phyloP scores from a whole-genome alignment of 1,284 basidiomycete genomes.

The Cutaneotrichosporon sp. region DNA sequence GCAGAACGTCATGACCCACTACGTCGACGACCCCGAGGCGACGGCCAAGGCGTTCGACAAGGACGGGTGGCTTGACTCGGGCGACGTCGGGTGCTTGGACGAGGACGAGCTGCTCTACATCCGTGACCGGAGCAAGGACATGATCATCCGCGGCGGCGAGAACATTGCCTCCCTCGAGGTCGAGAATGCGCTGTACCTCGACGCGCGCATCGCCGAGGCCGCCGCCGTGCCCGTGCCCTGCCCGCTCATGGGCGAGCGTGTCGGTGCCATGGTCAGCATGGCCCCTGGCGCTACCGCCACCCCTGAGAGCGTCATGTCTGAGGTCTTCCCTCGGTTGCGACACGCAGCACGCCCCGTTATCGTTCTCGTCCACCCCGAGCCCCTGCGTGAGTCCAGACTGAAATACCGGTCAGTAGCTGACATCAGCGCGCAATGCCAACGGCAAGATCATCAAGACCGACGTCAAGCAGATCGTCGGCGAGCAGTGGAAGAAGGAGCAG shows the following conservation, averaged over 20 bases:
- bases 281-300: constrained; percentile 12
- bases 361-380: constrained; percentile 15
- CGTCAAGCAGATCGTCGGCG: constrained; percentile 24
- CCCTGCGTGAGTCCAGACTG: constrained; percentile 24
- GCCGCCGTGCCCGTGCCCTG: constrained; percentile 45
- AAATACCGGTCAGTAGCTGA: constrained; percentile 1
- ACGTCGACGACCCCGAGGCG: constrained; percentile 33
- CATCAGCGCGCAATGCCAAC: constrained; percentile 18
- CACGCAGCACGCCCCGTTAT: constrained; percentile 20
- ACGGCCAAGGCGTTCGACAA: constrained; percentile 26
- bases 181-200: constrained; percentile 44
- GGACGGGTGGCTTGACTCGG: constrained; percentile 51
- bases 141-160: constrained; percentile 51
- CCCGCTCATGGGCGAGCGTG: constrained; percentile 40
- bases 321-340: constrained; percentile 16
- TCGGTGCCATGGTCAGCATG: constrained; percentile 41
- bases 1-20: constrained; percentile 47
- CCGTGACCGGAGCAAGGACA: constrained; percentile 41
- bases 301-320: constrained; percentile 11
- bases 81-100: constrained; percentile 42
- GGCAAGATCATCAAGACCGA: constrained; percentile 22
- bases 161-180: constrained; percentile 44
- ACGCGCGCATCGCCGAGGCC: constrained; percentile 38
- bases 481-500: constrained; percentile 28
- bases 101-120: constrained; percentile 44